A percentile compares a stretch with the other conserved stretches of the same genome.
These are phyloP conservation scores for Lecanicillium sp. DNA, from an alignment of 2,329 filamentous ascomycete species.

Conservation along the genomic window DNA sequence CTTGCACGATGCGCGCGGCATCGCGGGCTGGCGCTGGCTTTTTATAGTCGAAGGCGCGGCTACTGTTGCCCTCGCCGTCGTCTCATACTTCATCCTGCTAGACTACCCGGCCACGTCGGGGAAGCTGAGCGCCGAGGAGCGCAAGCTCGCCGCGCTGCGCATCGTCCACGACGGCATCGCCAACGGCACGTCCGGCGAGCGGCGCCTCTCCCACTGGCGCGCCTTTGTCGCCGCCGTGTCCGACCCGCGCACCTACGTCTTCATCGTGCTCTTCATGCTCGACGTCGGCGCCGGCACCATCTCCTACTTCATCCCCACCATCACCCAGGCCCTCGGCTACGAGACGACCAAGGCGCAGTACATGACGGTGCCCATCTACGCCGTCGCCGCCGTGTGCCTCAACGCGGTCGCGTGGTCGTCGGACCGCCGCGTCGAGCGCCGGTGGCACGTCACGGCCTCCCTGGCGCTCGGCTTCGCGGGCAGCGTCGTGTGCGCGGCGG, in stretches of 20 bases:
- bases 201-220: conserved; percentile 24
- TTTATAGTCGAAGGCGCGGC: conserved; percentile 63
- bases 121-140: conserved; percentile 56
- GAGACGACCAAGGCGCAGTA: conserved; percentile 37
- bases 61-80: conserved; percentile 41
- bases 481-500: conserved; percentile 20
- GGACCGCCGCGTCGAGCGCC: conserved; percentile 18
- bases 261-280: conserved; percentile 45
- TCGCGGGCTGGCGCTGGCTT: conserved; percentile 61
- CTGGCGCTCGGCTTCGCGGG: conserved; percentile 19
- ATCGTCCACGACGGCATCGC: conserved; percentile 44
- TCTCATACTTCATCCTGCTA: conserved; percentile 57
- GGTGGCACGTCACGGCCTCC: conserved; percentile 19
- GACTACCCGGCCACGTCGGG: conserved; percentile 58
- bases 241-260: conserved; percentile 42
- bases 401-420: conserved; percentile 21
- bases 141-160: conserved; percentile 54
- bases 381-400: conserved; percentile 22
- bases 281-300: conserved; percentile 39
- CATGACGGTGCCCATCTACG: conserved; percentile 35
- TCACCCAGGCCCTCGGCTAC: conserved; percentile 44
- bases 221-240: conserved; percentile 29
- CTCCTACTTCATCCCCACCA: conserved; percentile 49
- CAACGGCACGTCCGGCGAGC: conserved; percentile 24
- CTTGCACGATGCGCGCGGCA: conserved; percentile 52